Percentiles rank a stretch among this genome's conserved stretches.
These are phyloP conservation scores for Clarireedia homoeocarpa DNA, from an alignment of 2,329 filamentous ascomycete species.

Conservation along the genomic window DNA sequence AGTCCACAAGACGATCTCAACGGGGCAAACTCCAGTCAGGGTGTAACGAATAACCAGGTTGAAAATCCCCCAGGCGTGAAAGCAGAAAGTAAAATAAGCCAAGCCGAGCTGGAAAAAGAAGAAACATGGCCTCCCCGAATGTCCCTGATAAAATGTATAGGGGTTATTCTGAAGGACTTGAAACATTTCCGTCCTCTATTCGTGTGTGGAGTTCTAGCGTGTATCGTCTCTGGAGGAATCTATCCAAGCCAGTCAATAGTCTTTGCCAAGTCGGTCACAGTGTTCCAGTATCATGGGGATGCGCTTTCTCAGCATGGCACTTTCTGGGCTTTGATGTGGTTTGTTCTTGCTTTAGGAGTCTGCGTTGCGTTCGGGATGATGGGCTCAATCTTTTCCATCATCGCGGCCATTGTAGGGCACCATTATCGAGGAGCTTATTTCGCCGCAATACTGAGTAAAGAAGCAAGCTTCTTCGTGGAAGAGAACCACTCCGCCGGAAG, in stretches of 20 bases:
- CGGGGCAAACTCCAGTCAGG: too few species aligned
- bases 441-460: neutral
- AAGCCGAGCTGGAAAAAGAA: neutral
- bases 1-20: neutral
- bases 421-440: neutral
- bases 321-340: constrained; percentile 7
- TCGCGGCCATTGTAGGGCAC: neutral
- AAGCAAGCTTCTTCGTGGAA: neutral
- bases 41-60: constrained; percentile 19
- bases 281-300: neutral
- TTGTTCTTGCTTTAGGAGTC: constrained; percentile 1
- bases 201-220: neutral
- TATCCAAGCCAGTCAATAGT: neutral
- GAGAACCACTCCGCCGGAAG: constrained; percentile 27
- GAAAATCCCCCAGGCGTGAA: neutral
- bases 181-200: neutral
- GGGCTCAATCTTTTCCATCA: neutral
- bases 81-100: neutral
- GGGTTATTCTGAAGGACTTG: neutral
- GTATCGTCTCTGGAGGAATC: neutral
- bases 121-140: neutral
- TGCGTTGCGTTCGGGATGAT: constrained; percentile 35
- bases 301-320: constrained; percentile 31
- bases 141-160: neutral
- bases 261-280: neutral